Evolutionary conservation across 163 green algal species (phyloP).

Genomic region (Scenedesmus sp.): DNA sequence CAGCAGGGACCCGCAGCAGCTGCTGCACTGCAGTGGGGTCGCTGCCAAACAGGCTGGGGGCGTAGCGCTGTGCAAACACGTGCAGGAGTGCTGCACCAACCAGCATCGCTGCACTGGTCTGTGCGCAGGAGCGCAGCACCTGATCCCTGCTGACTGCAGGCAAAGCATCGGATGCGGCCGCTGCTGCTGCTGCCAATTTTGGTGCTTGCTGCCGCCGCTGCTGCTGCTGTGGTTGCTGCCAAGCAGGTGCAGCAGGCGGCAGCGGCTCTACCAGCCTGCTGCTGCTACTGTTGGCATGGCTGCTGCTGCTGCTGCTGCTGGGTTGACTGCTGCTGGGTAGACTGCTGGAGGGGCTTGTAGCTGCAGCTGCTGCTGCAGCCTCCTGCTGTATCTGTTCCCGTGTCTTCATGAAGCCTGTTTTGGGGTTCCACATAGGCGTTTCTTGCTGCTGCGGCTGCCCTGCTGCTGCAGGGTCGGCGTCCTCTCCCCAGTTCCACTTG

Average conservation of each 20-base stretch:
- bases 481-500: constrained; percentile 41
- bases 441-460: constrained; percentile 21
- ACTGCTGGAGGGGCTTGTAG: neutral
- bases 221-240: neutral
- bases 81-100: constrained; percentile 1
- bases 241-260: neutral
- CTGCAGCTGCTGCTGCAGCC: constrained; percentile 32
- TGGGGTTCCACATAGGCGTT: constrained; percentile 66
- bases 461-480: neutral
- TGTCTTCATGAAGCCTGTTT: constrained; percentile 66
- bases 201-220: neutral
- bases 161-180: neutral
- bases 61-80: constrained; percentile 7
- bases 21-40: neutral
- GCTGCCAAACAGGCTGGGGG: constrained; percentile 17
- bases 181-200: neutral
- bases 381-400: constrained; percentile 35
- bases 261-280: constrained; percentile 29
- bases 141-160: constrained; percentile 37
- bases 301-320: constrained; percentile 29
- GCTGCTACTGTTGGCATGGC: constrained; percentile 27
- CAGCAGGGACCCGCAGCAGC: constrained; percentile 42
- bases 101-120: constrained; percentile 14
- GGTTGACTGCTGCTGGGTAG: neutral
- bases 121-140: constrained; percentile 25